Evolutionary conservation across 2,329 filamentous ascomycete genomes (phyloP).

Genomic region (Pyricularia grisea): DNA sequence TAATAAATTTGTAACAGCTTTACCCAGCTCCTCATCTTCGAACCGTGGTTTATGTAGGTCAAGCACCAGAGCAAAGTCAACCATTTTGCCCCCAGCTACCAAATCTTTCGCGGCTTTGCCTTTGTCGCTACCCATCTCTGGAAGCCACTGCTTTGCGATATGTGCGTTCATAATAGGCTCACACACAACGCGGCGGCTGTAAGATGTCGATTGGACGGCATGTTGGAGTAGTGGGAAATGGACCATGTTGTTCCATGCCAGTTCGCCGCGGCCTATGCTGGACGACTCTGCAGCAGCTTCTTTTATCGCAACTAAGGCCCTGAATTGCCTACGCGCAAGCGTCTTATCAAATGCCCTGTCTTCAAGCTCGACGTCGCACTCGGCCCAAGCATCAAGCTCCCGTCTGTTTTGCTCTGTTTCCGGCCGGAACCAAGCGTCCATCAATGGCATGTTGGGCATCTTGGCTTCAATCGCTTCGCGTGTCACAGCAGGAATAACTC

Average conservation of each 20-base stretch:
- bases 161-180: neutral
- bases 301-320: too few species aligned
- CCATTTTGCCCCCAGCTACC: neutral
- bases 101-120: neutral
- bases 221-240: neutral
- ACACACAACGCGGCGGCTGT: neutral
- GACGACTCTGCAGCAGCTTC: too few species aligned
- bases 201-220: neutral
- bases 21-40: neutral
- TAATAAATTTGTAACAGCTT: neutral
- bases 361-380: too few species aligned
- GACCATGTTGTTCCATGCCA: neutral
- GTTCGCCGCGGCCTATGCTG: too few species aligned
- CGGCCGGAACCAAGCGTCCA: too few species aligned
- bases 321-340: too few species aligned
- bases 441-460: too few species aligned
- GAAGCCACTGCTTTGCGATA: neutral
- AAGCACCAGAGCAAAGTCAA: neutral
- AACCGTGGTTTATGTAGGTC: neutral
- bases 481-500: too few species aligned
- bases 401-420: too few species aligned
- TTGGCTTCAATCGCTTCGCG: too few species aligned
- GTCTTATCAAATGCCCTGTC: too few species aligned
- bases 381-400: too few species aligned
- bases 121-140: neutral